A percentile compares a stretch with the other conserved stretches of the same genome.
phyloP scores from a whole-genome alignment of 2,329 filamentous ascomycete species.

The Dendryphion nanum region DNA sequence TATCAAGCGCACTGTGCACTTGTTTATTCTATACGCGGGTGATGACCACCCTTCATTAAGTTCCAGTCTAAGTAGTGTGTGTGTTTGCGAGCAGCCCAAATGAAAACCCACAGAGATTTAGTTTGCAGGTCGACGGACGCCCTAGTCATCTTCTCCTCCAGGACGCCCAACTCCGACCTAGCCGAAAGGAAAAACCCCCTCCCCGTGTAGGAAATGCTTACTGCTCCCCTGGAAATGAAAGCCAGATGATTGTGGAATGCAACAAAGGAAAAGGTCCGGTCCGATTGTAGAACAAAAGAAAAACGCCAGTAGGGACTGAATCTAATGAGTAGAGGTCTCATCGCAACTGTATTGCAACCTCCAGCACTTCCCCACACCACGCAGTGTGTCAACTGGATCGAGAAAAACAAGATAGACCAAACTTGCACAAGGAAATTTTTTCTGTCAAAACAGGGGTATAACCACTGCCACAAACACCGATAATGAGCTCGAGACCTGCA shows the following conservation, averaged over 20 bases:
- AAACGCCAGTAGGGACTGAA: slow-evolving; percentile 15
- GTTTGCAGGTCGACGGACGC: slow-evolving; percentile 26
- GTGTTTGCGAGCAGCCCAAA: slow-evolving; percentile 26
- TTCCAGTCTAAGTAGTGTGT: slow-evolving; percentile 39
- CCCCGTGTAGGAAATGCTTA: slow-evolving; percentile 11
- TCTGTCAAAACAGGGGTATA: slow-evolving; percentile 41
- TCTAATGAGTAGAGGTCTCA: slow-evolving; percentile 6
- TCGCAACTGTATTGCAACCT: no score
- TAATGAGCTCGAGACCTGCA: slow-evolving; percentile 29
- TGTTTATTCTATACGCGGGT: slow-evolving; percentile 32
- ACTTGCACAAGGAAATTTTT: slow-evolving; percentile 29
- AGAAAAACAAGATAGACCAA: slow-evolving; percentile 25
- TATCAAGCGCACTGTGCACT: slow-evolving; percentile 31
- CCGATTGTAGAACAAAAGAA: slow-evolving; percentile 21
- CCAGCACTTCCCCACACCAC: not conserved
- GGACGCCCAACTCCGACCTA: slow-evolving; percentile 34
- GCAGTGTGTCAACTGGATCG: no score
- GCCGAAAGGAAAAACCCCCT: slow-evolving; percentile 14
- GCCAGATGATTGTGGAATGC: slow-evolving; percentile 21
- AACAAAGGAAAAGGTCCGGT: slow-evolving; percentile 23
- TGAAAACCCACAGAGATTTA: slow-evolving; percentile 19
- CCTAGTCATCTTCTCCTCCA: slow-evolving; percentile 30
- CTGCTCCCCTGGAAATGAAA: slow-evolving; percentile 12
- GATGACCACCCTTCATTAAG: slow-evolving; percentile 42
- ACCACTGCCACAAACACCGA: slow-evolving; percentile 38